Percentiles rank a stretch among this genome's conserved stretches.
Conservation (phyloP, 345 rosid genomes). For the Gossypium arboreum region DNA sequence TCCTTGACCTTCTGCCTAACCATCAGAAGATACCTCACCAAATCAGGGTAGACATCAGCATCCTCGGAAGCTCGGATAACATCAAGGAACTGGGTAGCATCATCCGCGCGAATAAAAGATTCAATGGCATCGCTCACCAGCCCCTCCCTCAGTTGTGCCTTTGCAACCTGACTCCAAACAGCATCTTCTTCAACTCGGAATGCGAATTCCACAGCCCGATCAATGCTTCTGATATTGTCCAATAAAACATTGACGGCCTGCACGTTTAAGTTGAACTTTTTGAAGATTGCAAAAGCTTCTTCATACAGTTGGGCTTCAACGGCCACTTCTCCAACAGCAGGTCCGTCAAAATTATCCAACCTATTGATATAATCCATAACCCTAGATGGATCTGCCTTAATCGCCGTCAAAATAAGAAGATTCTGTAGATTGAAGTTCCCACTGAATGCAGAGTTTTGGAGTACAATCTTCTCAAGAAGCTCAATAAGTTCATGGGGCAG, state of each 20-base stretch:
- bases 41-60: conserved; percentile 79
- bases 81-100: conserved; percentile 72
- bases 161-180: conserved; percentile 97
- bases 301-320: conserved; percentile 83
- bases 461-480: conserved; percentile 93
- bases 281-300: conserved; percentile 83
- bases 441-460: conserved; percentile 97
- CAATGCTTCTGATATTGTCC: conserved; percentile 67
- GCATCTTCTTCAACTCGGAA: conserved; percentile 96
- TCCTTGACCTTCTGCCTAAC: conserved; percentile 95
- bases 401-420: conserved; percentile 92
- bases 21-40: conserved; percentile 93
- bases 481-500: conserved; percentile 77
- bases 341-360: conserved; percentile 96
- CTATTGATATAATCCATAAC: conserved; percentile 97
- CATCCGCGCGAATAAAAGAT: conserved; percentile 94
- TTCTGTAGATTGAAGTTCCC: conserved; percentile 95
- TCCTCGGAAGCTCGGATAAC: conserved; percentile 75
- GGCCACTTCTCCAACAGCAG: conserved; percentile 96
- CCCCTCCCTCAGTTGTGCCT: conserved; percentile 91
- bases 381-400: conserved; percentile 93
- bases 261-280: conserved; percentile 78
- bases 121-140: conserved; percentile 95
- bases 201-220: conserved; percentile 92
- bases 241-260: conserved; percentile 69